phyloP scores from a whole-genome alignment of 2,329 filamentous ascomycete species.

The Chrysoporthe austroafricana region DNA sequence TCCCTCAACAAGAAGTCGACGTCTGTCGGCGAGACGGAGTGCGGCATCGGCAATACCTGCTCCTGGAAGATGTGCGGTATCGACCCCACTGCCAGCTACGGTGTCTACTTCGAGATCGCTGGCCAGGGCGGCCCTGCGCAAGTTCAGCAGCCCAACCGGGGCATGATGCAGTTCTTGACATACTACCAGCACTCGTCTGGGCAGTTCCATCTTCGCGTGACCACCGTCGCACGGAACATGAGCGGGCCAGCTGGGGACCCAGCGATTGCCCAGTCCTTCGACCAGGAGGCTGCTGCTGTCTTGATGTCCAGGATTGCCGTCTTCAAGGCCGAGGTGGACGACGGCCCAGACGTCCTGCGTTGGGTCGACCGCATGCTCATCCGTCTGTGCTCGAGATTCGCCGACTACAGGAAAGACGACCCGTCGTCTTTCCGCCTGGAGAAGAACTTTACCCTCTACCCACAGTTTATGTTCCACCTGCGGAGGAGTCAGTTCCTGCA shows the following conservation, averaged over 20 bases:
- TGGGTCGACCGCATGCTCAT: conserved; percentile 99
- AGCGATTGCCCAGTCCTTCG: conserved; percentile 93
- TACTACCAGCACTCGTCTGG: conserved; percentile 98
- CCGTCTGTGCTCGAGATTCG: conserved; percentile 91
- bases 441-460: conserved; percentile 98
- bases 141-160: conserved; percentile 85
- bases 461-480: conserved; percentile 99
- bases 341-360: conserved; percentile 94
- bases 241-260: conserved; percentile 94
- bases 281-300: conserved; percentile 95
- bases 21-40: conserved; percentile 96
- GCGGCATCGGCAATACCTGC: conserved; percentile 97
- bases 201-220: conserved; percentile 94
- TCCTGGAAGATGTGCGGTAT: conserved; percentile 99
- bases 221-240: conserved; percentile 87
- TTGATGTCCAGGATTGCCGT: conserved; percentile 99
- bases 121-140: conserved; percentile 85
- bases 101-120: conserved; percentile 96
- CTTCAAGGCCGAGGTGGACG: conserved; percentile 97
- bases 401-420: conserved; percentile 97
- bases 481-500: conserved; percentile 96
- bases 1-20: conserved; percentile 98
- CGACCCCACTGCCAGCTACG: conserved; percentile 90
- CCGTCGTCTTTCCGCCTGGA: conserved; percentile 95
- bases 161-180: conserved; percentile 96